Base-by-base conservation (phyloP, 306 rosid genomes). In the Ammopiptanthus mongolicus region DNA sequence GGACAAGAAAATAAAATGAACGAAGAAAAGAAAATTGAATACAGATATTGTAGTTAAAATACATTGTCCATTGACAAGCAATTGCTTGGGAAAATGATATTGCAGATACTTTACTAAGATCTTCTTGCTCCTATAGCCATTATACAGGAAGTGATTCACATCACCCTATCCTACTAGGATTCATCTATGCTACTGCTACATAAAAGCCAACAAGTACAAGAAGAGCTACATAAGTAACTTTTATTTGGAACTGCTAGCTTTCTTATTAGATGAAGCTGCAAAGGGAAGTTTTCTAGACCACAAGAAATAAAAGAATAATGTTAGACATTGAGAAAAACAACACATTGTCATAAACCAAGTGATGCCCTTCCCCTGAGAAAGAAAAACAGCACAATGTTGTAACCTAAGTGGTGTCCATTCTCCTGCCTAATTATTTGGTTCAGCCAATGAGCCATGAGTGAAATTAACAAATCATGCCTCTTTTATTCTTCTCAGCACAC, bases 401-500 rank as follows among this genome's bases (percentile, higher is more conserved):
- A 41, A 71, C 28, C 42, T 48, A 79, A 28, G 61, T 52, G 67
- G 28, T 71, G 78, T 63, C 33, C 22, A 53, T 79, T 71, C 73
- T 19, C 73, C 65, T 79, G 74, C 74, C 74, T 53, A n/a, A 52
- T 78, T 79, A 79, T 74, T 73, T 79, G 22, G 39, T 59, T 39
- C 58, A 28, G 36, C 58, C 72, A 1, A n/a, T 44, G 33, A 52
- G 56, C 46, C 69, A 71, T 28, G 12, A 8, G 44, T 5, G n/a
- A 0, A 1, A 64, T 18, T 11, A 47, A 6, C 15, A 55, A 33
- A 57, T 46, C 73, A 59, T 61, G 77, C 33, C 47, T 50, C 67
- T 18, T 66, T 73, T 74, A 48, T 80, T 61, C 21, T 81, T 69
- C 81, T 39, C 11, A 25, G 17, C 46, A 23, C 11, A 25, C 5